Base-by-base conservation (phyloP, 441 rosid genomes). In the Arabidopsis hybrid region DNA sequence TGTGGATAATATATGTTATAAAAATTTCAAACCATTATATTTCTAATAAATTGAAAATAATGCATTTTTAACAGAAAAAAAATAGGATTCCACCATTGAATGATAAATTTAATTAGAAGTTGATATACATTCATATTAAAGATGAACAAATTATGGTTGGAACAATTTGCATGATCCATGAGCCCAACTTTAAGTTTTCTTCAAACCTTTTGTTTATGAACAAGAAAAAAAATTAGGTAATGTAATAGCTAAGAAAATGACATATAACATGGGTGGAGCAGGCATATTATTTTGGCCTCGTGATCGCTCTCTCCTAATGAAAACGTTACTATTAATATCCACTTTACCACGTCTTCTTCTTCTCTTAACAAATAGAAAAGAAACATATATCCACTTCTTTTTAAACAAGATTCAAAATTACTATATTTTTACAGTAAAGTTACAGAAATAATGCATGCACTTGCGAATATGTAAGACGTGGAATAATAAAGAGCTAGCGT, bases 201-300 rank as follows among this genome's bases (percentile, higher is more conserved):
- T 67, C 26, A 52, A 52, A 52, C 21, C 36, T 51, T 21, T 21
- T 21, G 26, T 21, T 21, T 21, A 21, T 21, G 26, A 21, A 21
- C 26, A 21, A 29, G 32, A 35, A 21, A 21, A 12, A 4, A 55
- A 17, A 34, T 3, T 32, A 39, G 17, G 35, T 26, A 26, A 39
- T 39, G 26, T 42, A 42, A 11, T 9, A 61, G 50, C 8, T 18
- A 10, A 29, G 66, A 61, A 42, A 61, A 46, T 46, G 68, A 63
- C 68, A 46, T 32, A 16, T 46, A 55, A 42, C 72, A 42, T 68
- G 72, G 52, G 62, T 16, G 49, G 49, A 29, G 18, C 10, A 42
- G 0, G 43, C 34, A 29, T 40, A 29, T 53, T 26, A 14, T 7
- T 42, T 31, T 56, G 50, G 60, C 60, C 60, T 26, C 50, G 34